Conservation (phyloP, 768 basidiomycete genomes). For the Termitomyces sp. region DNA sequence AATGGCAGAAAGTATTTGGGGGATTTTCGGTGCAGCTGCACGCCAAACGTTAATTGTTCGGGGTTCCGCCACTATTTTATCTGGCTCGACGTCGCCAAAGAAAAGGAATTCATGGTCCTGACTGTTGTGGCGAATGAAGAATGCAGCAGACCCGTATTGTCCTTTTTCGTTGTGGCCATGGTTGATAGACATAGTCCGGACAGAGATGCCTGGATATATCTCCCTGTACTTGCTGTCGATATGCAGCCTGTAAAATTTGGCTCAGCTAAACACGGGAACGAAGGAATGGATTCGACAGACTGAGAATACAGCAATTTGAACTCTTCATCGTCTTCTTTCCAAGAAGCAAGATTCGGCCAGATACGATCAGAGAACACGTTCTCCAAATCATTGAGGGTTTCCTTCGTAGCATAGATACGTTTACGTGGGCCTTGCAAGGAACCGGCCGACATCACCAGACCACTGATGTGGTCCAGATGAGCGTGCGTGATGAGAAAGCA, state of each 20-base stretch:
- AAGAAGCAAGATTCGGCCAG: constrained; percentile 84
- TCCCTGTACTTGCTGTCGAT: constrained; percentile 46
- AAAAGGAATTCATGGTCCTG: constrained; percentile 74
- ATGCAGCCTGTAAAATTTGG: constrained; percentile 33
- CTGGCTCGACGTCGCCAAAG: constrained; percentile 93
- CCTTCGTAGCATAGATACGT: constrained; percentile 52
- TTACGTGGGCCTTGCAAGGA: constrained; percentile 58
- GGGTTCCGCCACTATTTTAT: constrained; percentile 55
- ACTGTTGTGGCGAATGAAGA: constrained; percentile 71
- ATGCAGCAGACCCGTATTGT: constrained; percentile 74
- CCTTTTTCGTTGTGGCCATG: constrained; percentile 59
- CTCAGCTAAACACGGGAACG: constrained; percentile 4
- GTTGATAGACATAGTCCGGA: constrained; percentile 60
- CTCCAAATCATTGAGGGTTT: constrained; percentile 64
- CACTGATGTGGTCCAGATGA: constrained; percentile 85
- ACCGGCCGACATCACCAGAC: constrained; percentile 81
- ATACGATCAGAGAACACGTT: constrained; percentile 69
- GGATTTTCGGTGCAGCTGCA: constrained; percentile 72
- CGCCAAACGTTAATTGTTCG: constrained; percentile 74
- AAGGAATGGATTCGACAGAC: constrained; percentile 35
- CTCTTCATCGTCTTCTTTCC: constrained; percentile 56
- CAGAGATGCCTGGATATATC: constrained; percentile 52
- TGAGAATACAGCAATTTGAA: constrained; percentile 56
- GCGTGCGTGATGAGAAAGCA: constrained; percentile 85
- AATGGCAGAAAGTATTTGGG: constrained; percentile 60